Conservation (phyloP, 2,329 filamentous ascomycete species). For the Aspergillus fischeri region DNA sequence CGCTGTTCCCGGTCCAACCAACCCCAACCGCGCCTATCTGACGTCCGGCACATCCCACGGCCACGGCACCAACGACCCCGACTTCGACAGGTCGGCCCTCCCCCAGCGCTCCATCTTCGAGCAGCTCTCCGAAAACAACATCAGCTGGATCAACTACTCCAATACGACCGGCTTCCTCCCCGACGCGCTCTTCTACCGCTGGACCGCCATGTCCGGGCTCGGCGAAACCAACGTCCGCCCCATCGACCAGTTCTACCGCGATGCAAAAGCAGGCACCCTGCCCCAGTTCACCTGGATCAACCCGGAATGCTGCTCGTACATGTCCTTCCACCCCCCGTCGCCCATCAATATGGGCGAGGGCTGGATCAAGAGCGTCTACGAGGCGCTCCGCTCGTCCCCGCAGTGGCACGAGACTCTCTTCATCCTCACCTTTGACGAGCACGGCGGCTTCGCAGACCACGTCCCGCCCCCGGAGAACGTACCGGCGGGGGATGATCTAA, state of each 20-base stretch:
- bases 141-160: conserved; percentile 47
- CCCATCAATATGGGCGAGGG: conserved; percentile 44
- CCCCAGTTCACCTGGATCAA: conserved; percentile 48
- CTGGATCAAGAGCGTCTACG: conserved; percentile 46
- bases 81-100: conserved; percentile 30
- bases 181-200: conserved; percentile 43
- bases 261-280: conserved; percentile 43
- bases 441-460: conserved; percentile 48
- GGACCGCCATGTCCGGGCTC: conserved; percentile 36
- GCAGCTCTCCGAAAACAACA: conserved; percentile 37
- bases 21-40: conserved; percentile 35
- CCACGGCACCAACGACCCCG: conserved; percentile 35
- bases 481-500: conserved; percentile 36
- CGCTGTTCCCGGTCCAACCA: conserved; percentile 38
- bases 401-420: conserved; percentile 48
- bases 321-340: conserved; percentile 44
- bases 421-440: conserved; percentile 47
- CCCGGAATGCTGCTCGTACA: conserved; percentile 49
- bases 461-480: conserved; percentile 40
- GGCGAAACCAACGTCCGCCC: conserved; percentile 32
- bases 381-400: conserved; percentile 41
- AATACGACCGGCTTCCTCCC: conserved; percentile 43
- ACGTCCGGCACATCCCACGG: conserved; percentile 40
- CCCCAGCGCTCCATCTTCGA: conserved; percentile 40
- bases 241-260: conserved; percentile 42